Percentiles rank a stretch among this genome's conserved stretches.
Conservation (phyloP, 192 early-diverging fungal genomes). For the Coemansia umbellata region DNA sequence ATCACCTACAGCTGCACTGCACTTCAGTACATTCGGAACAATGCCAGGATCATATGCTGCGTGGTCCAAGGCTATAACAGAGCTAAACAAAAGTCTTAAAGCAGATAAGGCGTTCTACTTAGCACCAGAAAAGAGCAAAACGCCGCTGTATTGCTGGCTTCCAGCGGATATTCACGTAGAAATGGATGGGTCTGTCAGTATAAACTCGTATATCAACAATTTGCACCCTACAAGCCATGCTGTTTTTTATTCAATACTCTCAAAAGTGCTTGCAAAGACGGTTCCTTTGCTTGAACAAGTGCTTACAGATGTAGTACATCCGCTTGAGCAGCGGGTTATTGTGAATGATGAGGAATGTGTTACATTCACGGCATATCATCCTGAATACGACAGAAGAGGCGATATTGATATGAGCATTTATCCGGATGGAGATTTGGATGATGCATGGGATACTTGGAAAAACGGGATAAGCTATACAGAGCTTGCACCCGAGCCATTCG, state of each 20-base stretch:
- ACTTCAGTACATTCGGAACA: neutral
- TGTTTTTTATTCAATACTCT: conserved; percentile 47
- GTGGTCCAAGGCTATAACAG: neutral
- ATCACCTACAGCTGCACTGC: neutral
- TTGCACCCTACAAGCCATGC: conserved; percentile 44
- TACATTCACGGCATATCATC: neutral
- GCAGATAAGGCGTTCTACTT: neutral
- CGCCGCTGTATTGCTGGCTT: conserved; percentile 45
- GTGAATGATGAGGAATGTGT: neutral
- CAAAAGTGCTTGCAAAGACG: conserved; percentile 37
- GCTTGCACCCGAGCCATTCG: conserved; percentile 15
- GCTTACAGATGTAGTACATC: conserved; percentile 1
- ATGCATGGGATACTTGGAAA: neutral
- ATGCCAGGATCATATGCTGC: neutral
- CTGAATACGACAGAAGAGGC: neutral
- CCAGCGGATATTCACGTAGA: conserved; percentile 54
- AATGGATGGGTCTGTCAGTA: conserved; percentile 28
- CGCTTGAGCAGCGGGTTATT: neutral
- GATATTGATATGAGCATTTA: neutral
- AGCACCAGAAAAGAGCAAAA: too few relatives aligned
- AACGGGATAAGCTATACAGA: conserved; percentile 7
- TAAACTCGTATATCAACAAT: conserved; percentile 67
- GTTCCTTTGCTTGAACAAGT: conserved; percentile 59
- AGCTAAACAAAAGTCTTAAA: neutral
- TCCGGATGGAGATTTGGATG: neutral